Evolutionary conservation across 2,329 filamentous ascomycete species (phyloP), one percentile per base, ranked within the genome.

Genomic region (Colletotrichum orbiculare): DNA sequence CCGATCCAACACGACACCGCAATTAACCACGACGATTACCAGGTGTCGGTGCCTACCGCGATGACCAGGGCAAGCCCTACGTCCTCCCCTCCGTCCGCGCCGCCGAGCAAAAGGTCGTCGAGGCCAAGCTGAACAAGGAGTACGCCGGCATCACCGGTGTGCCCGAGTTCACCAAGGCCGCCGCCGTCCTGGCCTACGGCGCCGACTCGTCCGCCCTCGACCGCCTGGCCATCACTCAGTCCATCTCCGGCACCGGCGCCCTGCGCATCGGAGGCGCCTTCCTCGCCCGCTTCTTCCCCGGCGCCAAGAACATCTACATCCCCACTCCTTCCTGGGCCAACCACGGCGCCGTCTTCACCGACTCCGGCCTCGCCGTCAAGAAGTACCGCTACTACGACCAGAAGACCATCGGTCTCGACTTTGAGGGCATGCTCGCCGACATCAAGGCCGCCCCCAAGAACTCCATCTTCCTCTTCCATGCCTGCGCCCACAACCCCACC

Each of bases 341-440:
- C 88, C 96, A 99, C 86, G 92, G 89, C 77, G 94, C 95, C 69
- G 92, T 99, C 79, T 98, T 99, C 89, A 90, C 87, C 82, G 94
- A 98, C 81, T 91, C 93, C 38, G 93, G 94, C 63, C 87, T 99
- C 70, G 87, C 92, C 81, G 94, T 98, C 68, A 89, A 94, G 83
- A 93, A 94, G 83, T 99, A 99, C 87, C 88, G 93, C 74, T 99
- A 99, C 89, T 99, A 98, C 86, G 93, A 98, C 89, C 96, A 97
- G 87, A 90, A 97, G 78, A 98, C 95, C 76, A 98, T 97, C 77
- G 94, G 94, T 61, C 91, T 99, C 70, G 96, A 99, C 86, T 98
- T 97, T 75, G 93, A 96, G 71, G 96, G 96, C 74, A 88, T 99
- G 86, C 76, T 97, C 66, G 90, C 87, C 74, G 94, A 98, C 79